Evolutionary conservation across 163 green algal genomes (phyloP), one percentile per base, ranked within the genome.

Genomic region (Chloroidium sp.): DNA sequence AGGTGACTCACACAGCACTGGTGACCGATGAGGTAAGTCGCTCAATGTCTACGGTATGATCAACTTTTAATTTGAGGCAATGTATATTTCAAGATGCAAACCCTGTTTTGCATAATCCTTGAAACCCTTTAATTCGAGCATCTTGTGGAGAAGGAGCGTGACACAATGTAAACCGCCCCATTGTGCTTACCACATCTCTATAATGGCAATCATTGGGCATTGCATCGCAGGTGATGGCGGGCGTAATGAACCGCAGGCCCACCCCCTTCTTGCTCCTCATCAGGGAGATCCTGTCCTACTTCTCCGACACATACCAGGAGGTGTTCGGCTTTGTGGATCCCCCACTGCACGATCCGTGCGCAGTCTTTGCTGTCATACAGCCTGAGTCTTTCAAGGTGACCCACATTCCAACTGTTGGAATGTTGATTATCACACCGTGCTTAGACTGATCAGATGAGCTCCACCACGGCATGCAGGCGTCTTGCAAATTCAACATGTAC

Each of bases 1-100:
- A 98, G 88, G 91, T 97, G 3, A 98, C 95, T 0, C 95, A 98
- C 85, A 98, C 93, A 2, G 92, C 92, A 2, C 81, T 98, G 10
- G 92, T 88, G 3, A 95, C 92, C 2, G 83, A 87, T 3, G 78
- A 84, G 0, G 36, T 36, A 36, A 36, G 36, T 36, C 36, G 36
- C 36, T 36, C 36, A 36, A 36, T 36, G 36, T 36, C 36, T 36
- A 36, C 36, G 36, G 36, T 36, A 36, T 36, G 36, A 36, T 36
- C 36, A 36, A 36, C 36, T 36, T 36, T 36, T 36, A 36, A 36
- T 36, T 36, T 36, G 36, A 36, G 36, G 36, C 36, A 36, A 36
- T 36, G 36, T 36, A 36, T 36, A 36, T 36, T 36, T 36, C 36
- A 36, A 36, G 36, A 36, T 36, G 36, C 36, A 36, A 36, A 36